Evolutionary conservation across 2,329 filamentous ascomycete genomes (phyloP).

Genomic region (Diplocarpon mali): DNA sequence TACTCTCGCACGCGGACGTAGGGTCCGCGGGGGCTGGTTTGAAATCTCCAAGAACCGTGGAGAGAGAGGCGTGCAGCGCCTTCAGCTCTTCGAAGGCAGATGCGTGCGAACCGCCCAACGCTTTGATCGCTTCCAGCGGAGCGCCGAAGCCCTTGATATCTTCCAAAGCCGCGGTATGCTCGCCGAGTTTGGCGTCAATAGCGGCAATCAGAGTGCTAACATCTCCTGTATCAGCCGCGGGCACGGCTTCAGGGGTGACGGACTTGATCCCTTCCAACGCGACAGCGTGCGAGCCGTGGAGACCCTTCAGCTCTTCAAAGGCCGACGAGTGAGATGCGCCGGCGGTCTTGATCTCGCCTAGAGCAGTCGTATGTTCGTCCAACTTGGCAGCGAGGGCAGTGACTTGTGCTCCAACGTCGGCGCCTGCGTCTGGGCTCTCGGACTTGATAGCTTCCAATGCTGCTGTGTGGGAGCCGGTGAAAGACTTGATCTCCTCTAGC

Average conservation of each 20-base stretch:
- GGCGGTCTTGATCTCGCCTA: constrained; percentile 10
- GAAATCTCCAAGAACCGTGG: neutral
- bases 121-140: neutral
- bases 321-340: constrained; percentile 4
- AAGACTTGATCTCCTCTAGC: constrained; percentile 6
- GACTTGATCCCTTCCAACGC: constrained; percentile 11
- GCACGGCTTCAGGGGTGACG: neutral
- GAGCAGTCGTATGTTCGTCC: constrained; percentile 5
- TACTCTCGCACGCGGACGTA: neutral
- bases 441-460: constrained; percentile 10
- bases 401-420: constrained; percentile 5
- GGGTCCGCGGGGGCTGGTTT: neutral
- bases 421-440: neutral
- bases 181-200: constrained; percentile 9
- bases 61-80: neutral
- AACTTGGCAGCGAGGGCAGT: constrained; percentile 3
- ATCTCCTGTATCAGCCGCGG: neutral
- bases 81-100: neutral
- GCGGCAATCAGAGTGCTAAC: constrained; percentile 6
- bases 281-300: neutral
- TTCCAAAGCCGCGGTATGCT: constrained; percentile 7
- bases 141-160: neutral
- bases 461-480: constrained; percentile 8
- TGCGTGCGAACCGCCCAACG: neutral
- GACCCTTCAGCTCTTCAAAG: constrained; percentile 14